Conservation (phyloP, 2,329 filamentous ascomycete species). For the Ampelomyces quisqualis region DNA sequence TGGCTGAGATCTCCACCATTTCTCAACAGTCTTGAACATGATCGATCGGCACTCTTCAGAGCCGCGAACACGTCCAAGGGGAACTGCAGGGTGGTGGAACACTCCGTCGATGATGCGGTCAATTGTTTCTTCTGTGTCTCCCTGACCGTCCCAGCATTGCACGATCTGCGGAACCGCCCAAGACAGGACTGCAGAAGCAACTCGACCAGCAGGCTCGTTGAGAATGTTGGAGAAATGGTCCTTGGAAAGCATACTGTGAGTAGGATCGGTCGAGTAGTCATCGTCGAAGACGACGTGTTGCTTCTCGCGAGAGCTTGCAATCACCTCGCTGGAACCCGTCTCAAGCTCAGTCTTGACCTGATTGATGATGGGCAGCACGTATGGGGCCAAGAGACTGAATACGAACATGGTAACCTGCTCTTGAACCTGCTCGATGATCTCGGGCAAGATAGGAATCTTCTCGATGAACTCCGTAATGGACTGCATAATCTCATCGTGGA, state of each 20-base stretch:
- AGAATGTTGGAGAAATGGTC: conserved; percentile 90
- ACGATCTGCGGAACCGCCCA: conserved; percentile 92
- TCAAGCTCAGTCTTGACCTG: conserved; percentile 86
- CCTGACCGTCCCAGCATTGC: conserved; percentile 79
- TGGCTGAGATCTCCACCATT: conserved; percentile 72
- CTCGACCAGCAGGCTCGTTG: conserved; percentile 83
- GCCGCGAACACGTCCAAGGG: conserved; percentile 63
- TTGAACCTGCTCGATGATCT: conserved; percentile 81
- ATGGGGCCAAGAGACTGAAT: conserved; percentile 87
- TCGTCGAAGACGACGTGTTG: conserved; percentile 86
- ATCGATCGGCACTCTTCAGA: conserved; percentile 68
- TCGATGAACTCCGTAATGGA: conserved; percentile 75
- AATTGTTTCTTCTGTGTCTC: conserved; percentile 69
- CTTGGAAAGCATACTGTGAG: conserved; percentile 94
- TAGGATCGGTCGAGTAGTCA: conserved; percentile 74
- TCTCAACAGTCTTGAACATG: conserved; percentile 77
- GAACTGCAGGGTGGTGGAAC: conserved; percentile 84
- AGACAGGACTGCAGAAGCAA: conserved; percentile 73
- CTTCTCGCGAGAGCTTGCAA: conserved; percentile 78
- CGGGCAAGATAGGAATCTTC: conserved; percentile 79
- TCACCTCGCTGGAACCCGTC: conserved; percentile 83
- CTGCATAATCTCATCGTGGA: conserved; percentile 87
- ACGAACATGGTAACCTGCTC: conserved; percentile 87
- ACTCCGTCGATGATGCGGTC: conserved; percentile 78
- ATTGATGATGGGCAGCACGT: conserved; percentile 78